A percentile compares a stretch with the other conserved stretches of the same genome.
These are phyloP conservation scores for Nannizzia gypsea DNA, from an alignment of 2,329 filamentous ascomycete species.

Conservation along the genomic window DNA sequence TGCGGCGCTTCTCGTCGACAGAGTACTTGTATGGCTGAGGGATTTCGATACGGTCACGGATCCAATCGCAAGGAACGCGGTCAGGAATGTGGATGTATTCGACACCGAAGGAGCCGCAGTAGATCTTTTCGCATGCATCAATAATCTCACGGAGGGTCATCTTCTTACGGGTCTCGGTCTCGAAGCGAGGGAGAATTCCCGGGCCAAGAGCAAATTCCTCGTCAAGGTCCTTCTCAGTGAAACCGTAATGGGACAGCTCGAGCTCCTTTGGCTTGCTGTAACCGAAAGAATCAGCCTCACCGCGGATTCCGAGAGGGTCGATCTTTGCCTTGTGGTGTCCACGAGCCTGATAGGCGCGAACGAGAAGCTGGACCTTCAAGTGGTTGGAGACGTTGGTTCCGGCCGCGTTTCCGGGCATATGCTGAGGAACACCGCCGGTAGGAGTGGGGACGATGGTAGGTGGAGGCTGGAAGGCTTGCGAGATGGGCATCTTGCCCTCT, in stretches of 20 bases:
- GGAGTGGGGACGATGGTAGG: conserved; percentile 80
- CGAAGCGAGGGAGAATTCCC: conserved; percentile 89
- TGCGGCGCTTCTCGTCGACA: conserved; percentile 94
- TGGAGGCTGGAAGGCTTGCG: conserved; percentile 90
- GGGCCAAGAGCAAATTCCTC: conserved; percentile 85
- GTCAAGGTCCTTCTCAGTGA: conserved; percentile 87
- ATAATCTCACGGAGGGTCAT: conserved; percentile 96
- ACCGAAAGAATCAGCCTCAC: conserved; percentile 69
- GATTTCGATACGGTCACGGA: conserved; percentile 87
- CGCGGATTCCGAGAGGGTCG: conserved; percentile 87
- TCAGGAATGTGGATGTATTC: conserved; percentile 99
- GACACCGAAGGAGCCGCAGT: conserved; percentile 93
- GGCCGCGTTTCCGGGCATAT: conserved; percentile 55
- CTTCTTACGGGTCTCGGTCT: conserved; percentile 75
- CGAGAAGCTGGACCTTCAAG: conserved; percentile 92
- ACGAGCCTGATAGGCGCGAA: conserved; percentile 93
- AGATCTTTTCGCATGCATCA: conserved; percentile 82
- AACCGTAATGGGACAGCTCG: conserved; percentile 84
- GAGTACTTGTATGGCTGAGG: conserved; percentile 94
- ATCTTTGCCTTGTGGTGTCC: conserved; percentile 98
- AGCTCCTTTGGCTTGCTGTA: conserved; percentile 86
- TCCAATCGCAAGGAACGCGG: conserved; percentile 95
- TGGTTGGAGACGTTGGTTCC: conserved; percentile 86
- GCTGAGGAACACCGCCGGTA: conserved; percentile 61
- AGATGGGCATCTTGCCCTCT: conserved; percentile 92